Evolutionary conservation across 1,284 basidiomycete species (phyloP), one percentile per base, ranked within the genome.

Genomic region (Leccinum insolens): DNA sequence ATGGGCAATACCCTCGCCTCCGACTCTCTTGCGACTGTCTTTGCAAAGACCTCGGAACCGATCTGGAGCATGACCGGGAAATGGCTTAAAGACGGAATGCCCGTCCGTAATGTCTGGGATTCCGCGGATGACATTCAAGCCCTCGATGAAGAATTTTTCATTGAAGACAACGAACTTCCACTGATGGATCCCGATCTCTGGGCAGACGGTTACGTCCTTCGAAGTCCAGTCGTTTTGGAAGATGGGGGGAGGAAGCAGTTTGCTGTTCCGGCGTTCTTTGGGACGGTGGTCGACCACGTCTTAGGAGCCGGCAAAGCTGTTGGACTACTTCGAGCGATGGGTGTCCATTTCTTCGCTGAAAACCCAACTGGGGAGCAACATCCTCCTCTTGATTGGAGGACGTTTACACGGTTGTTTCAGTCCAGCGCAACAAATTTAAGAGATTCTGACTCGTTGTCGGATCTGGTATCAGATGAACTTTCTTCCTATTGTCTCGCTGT

Each of bases 81-180:
- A 63, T 96, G 94, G 94, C 79, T 95, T 41, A 83, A 82, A 49
- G 83, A 89, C 69, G 94, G 94, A 1, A 93, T 94, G 88, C 84
- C 86, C 3, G 74, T 84, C 22, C 80, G 80, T 39, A 87, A 85
- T 9, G 67, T 79, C 63, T 82, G 77, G 73, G 81, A 74, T 37
- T 58, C 66, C 14, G 72, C 74, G 15, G 74, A 74, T 17, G 67
- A 76, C 28, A 67, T 67, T 25, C 73, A 44, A 62, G 58, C 82
- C 25, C 78, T 89, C 2, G 86, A 93, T 17, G 88, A 89, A 7
- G 94, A 96, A 75, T 95, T 95, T 79, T 95, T 94, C 78, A 87
- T 95, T 65, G 88, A 92, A 72, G 88, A 84, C 74, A 93, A 85
- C 75, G 88, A 85, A 69, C 82, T 88, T 70, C 86, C 80, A n/a